Base-by-base conservation (phyloP, 805 yeast genomes). In the Hanseniaspora nectarophila region DNA sequence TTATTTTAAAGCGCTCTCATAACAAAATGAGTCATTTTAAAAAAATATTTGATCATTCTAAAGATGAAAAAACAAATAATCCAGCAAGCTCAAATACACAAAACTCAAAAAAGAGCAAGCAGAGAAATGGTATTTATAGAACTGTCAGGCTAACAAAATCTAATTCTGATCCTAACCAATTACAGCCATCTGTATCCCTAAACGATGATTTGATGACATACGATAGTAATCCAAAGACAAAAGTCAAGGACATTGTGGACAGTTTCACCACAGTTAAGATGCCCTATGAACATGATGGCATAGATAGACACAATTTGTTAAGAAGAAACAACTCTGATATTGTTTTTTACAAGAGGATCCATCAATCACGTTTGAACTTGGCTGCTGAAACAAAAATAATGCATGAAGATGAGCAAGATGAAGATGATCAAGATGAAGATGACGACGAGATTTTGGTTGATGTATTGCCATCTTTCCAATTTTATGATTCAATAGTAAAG, bases 401-500 rank as follows among this genome's bases (percentile, higher is more conserved):
- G 18, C 4, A 7, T n/a, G 45, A 39, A 5, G 54, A 45, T 24
- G 49, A 44, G 13, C 32, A 45, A 6, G 43, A 40, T 16, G 43
- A 29, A 23, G 51, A 42, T n/a, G n/a, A n/a, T n/a, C n/a, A n/a
- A 2, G 32, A 37, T 13, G 43, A 40, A 3, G 46, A 45, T 33
- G 54, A 52, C 4, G 51, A 45, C 16, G 47, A 42, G 9, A 29
- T 52, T n/a, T 32, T 57, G 9, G 56, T 61, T 2, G 62, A 59
- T 45, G 59, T 61, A 4, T 44, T 61, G n/a, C 64, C 64, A 8
- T 59, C 62, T 1, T 61, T 61, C 43, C 61, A 61, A 48, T 59
- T 61, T 58, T 61, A 61, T 39, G 56, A 61, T 24, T 55, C 60
- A 10, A 40, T 61, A 28, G 62, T 60, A 44, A 55, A 63, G 45